Percentiles rank a stretch among this genome's conserved stretches.
These are phyloP conservation scores for Moniliophthora roreri DNA, from an alignment of 1,284 basidiomycete genomes.

Conservation along the genomic window DNA sequence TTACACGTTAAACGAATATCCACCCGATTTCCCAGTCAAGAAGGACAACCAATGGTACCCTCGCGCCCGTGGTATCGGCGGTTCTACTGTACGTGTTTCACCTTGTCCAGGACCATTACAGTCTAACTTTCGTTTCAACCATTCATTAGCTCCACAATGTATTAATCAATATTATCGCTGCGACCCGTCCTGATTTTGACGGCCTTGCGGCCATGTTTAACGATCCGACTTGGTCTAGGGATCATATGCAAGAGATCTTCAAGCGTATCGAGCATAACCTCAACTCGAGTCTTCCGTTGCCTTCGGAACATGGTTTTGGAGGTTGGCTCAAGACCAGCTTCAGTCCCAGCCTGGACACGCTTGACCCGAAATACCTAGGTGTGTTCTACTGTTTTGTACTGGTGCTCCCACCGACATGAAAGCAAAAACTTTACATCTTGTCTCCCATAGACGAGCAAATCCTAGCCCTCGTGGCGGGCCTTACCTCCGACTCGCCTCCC, in stretches of 20 bases:
- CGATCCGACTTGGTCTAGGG: slow-evolving; percentile 21
- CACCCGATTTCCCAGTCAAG: slow-evolving; percentile 18
- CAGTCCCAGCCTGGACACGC: slow-evolving; percentile 15
- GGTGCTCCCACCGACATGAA: too few relatives aligned
- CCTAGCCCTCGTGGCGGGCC: slow-evolving; percentile 9
- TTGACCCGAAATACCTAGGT: slow-evolving; percentile 17
- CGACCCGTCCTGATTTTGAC: slow-evolving; percentile 19
- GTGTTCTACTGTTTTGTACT: neutral
- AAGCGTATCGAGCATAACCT: slow-evolving; percentile 20
- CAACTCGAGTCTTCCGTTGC: slow-evolving; percentile 9
- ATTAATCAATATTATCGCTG: slow-evolving; percentile 21
- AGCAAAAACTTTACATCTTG: too few relatives aligned
- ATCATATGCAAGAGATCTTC: slow-evolving; percentile 22
- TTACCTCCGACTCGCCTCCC: slow-evolving; percentile 10
- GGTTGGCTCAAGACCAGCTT: slow-evolving; percentile 23
- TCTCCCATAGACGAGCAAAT: slow-evolving; percentile 13
- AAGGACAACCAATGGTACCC: slow-evolving; percentile 24
- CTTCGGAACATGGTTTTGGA: slow-evolving; percentile 20
- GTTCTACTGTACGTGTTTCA: slow-evolving; percentile 20
- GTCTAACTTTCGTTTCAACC: neutral
- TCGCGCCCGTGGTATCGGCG: slow-evolving; percentile 21
- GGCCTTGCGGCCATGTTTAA: slow-evolving; percentile 20
- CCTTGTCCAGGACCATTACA: neutral
- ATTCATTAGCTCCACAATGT: slow-evolving; percentile 22
- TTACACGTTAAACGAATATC: slow-evolving; percentile 22